phyloP scores from a whole-genome alignment of 257 asterid genomes.

The Fraxinus excelsior region DNA sequence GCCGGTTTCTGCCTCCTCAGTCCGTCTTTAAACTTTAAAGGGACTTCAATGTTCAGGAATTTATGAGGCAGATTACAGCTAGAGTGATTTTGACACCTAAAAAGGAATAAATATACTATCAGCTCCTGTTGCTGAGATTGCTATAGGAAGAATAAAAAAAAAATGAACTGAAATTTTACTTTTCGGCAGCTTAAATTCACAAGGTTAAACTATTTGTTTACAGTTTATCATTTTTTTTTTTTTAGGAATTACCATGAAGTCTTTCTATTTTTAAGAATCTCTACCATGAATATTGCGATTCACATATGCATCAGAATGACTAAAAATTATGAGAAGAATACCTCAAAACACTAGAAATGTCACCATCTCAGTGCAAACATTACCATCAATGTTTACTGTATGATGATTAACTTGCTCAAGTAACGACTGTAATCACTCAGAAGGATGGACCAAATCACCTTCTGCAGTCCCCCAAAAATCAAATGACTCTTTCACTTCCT shows the following conservation, averaged over 20 bases:
- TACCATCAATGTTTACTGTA: conserved; percentile 79
- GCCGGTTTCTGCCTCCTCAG: not conserved
- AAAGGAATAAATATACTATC: not conserved
- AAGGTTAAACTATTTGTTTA: not conserved
- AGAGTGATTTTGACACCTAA: not conserved
- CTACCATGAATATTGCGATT: not conserved
- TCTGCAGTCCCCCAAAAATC: conserved; percentile 37
- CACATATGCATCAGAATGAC: conserved; percentile 19
- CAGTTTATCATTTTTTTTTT: too few species aligned
- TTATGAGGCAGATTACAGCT: too few species aligned
- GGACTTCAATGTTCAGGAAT: not conserved
- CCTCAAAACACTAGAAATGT: conserved; percentile 94
- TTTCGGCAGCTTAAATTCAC: not conserved
- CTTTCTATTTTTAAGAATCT: too few species aligned
- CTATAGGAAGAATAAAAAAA: too few species aligned
- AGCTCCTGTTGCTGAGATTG: not conserved
- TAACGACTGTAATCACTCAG: conserved; percentile 30
- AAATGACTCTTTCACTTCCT: conserved; percentile 47
- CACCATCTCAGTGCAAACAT: conserved; percentile 92
- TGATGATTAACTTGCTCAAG: conserved; percentile 34
- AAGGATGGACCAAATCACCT: conserved; percentile 35
- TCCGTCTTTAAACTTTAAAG: not conserved
- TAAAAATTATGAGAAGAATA: conserved; percentile 26
- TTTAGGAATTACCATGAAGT: too few species aligned
- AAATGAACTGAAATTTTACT: too few species aligned